Base-by-base conservation (phyloP, 768 basidiomycete genomes). In the Hygrocybe punicea region DNA sequence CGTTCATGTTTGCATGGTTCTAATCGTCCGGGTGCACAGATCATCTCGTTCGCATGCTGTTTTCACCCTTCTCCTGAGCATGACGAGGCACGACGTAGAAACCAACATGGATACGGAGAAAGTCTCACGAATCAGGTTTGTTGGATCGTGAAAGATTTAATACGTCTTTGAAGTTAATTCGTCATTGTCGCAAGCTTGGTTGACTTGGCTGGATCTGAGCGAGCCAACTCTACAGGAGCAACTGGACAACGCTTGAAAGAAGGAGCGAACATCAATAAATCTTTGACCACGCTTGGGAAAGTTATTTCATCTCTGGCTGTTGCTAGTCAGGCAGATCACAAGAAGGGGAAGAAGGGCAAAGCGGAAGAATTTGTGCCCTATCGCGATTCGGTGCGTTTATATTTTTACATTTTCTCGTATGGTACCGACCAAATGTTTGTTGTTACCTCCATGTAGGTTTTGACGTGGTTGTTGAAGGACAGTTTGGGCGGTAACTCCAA, bases 221-320 rank as follows among this genome's bases (percentile, higher is more conserved):
- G 96, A 61, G 97, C 97, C 16, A 97, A 97, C 65, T 95, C 94
- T 10, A 98, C 97, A 10, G 97, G 97, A 37, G 97, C 97, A 33
- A 98, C 97, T 1, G 96, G 96, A 2, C 87, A 92, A 66, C 85
- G 95, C 48, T 77, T 99, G 57, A 98, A 98, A 74, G 96, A 98
- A 77, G 96, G 96, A 55, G 94, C 93, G 37, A 94, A 98, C 72
- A 98, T 98, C 78, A 99, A 98, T 75, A 98, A 97, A 74, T 96
- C 93, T 2, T 81, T 99, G 35, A 99, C 97, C 3, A 98, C 96
- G 2, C 85, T 99, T 13, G 96, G 96, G 7, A 97, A 98, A 71
- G 97, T 99, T 72, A 99, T 99, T 59, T 90, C 96, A 19, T 80
- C 91, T 1, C 84, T 99, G 19, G 93, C 93, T 4, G 73, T 81